phyloP scores from a whole-genome alignment of 1,139 yeast genomes.

The Hyphopichia pseudoburtonii region DNA sequence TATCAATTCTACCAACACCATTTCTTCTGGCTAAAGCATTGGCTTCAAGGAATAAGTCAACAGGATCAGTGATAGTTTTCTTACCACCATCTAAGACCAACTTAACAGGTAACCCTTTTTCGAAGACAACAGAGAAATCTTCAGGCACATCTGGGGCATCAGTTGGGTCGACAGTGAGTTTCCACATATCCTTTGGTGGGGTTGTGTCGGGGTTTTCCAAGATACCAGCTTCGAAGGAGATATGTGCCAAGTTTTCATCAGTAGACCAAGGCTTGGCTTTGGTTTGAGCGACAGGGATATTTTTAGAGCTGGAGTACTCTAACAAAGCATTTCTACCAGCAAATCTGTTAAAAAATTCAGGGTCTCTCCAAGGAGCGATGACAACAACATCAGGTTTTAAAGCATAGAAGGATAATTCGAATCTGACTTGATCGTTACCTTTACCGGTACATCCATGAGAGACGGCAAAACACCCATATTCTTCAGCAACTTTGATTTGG shows the following conservation, averaged over 20 bases:
- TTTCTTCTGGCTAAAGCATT: constrained; percentile 96
- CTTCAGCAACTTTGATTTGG: constrained; percentile 93
- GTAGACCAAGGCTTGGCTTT: constrained; percentile 99
- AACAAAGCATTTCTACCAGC: constrained; percentile 96
- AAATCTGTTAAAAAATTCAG: constrained; percentile 88
- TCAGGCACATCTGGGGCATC: constrained; percentile 96
- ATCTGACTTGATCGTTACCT: constrained; percentile 99
- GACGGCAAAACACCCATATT: constrained; percentile 97
- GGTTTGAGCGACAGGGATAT: constrained; percentile 93
- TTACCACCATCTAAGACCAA: constrained; percentile 66
- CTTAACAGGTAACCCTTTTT: constrained; percentile 85
- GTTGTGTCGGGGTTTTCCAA: constrained; percentile 97
- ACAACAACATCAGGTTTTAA: constrained; percentile 95
- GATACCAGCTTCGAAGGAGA: constrained; percentile 98
- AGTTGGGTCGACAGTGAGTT: constrained; percentile 89
- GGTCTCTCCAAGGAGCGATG: constrained; percentile 99
- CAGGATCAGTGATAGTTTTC: constrained; percentile 71
- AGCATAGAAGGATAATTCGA: constrained; percentile 94
- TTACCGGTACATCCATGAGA: constrained; percentile 99
- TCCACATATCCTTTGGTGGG: constrained; percentile 99
- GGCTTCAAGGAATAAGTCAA: constrained; percentile 88
- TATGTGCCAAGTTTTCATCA: constrained; percentile 98
- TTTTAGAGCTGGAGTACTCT: constrained; percentile 88
- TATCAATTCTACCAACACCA: constrained; percentile 99
- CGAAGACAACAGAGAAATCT: constrained; percentile 77